Base-by-base conservation (phyloP, 2,329 filamentous ascomycete genomes). In the Dactylonectria macrodidyma region DNA sequence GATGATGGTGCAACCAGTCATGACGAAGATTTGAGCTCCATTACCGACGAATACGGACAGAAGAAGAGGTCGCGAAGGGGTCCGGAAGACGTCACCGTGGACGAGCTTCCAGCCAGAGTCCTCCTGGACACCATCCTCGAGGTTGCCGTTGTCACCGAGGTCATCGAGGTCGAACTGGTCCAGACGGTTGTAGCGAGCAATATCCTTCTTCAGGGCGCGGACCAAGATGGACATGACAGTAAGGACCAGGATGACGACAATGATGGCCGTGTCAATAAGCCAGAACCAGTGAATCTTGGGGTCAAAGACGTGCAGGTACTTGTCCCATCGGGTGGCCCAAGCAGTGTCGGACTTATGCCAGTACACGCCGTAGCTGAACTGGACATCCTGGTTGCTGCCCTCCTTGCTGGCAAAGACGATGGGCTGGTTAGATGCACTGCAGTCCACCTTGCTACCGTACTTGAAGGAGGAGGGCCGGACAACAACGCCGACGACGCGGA, bases 211-310 rank as follows among this genome's bases (percentile, higher is more conserved):
- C 66, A 99, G 85, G 1, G 95, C 95, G 61, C 95, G 90, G 63
- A 97, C 86, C 16, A 99, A 87, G 54, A 98, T 94, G n/a, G 95
- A 97, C 81, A 92, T 92, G 71, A 99, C 96, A 75, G 96, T 97
- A 52, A 95, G 89, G 41, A 95, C 91, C 47, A 98, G 86, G 82
- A 98, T 96, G 56, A 97, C 88, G 58, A 99, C 95, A 69, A 99
- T 97, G 51, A 98, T 91, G 57, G 96, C 93, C 41, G 95, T 98
- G 82, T 97, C 97, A 83, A 98, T 93, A 57, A 99, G 90, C 67
- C 95, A 98, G 85, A 98, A 97, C 96, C 96, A 99, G 81, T 99
- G 96, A 75, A 99, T 98, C 85, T 96, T 97, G 59, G 96, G 95
- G 80, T 98, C 95, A 78, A 95, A 97, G 34, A 99, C 95, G 78